Base-by-base conservation (phyloP, 2,329 filamentous ascomycete genomes). In the Ambrosiella cleistominuta region DNA sequence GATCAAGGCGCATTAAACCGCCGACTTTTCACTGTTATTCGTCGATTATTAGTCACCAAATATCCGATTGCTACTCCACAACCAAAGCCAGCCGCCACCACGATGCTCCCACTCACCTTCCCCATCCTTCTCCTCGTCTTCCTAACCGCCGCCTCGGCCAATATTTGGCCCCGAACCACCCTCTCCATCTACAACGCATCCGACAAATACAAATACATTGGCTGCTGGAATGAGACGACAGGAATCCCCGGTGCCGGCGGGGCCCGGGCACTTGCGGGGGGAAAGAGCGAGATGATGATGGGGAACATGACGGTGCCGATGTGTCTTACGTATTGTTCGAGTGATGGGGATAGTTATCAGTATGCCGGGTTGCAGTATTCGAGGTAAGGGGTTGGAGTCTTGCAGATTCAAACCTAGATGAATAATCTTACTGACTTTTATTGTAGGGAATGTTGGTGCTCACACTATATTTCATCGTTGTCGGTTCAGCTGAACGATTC, bases 221-320 rank as follows among this genome's bases (percentile, higher is more conserved):
- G 79, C 58, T 82, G 79, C 69, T 81, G 69, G 68, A 78, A 79
- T 63, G 79, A 82, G 65, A 80, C 78, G 1, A 73, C 70, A n/a
- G 68, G 69, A 44, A 64, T 76, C 12, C 61, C 66, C 12, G 66
- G 68, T 61, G 70, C 75, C 3, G 69, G 69, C 36, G 68, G 69
- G 52, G 54, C 72, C 70, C 63, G 76, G 71, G 76, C 78, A 13
- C 69, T 82, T 3, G 63, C 67, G 17, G 71, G 69, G 51, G 73
- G 74, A 52, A 65, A 64, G 52, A 70, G 70, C 62, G 66, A 71
- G 59, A 70, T 73, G 45, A 62, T 65, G 13, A 64, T 69, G 8
- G 74, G 71, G 57, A 67, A 68, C 61, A 77, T 81, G 74, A 80
- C 77, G 27, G 75, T 76, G 8, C 66, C 70, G 15, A 63, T 66